Conservation (phyloP, 176 grass and related monocot species). For the Oryza punctata region DNA sequence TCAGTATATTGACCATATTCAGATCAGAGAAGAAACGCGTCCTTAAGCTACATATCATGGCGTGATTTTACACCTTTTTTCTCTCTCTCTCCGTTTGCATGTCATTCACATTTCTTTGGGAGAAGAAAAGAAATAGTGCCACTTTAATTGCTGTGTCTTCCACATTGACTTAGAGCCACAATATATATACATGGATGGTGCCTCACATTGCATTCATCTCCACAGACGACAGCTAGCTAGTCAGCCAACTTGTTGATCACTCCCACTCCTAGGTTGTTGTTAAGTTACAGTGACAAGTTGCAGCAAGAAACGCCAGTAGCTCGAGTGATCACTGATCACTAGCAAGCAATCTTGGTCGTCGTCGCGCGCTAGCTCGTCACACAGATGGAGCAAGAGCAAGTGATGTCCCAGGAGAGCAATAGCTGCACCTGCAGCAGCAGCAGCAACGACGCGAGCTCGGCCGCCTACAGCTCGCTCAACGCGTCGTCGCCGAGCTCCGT, state of each 20-base stretch:
- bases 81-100: not conserved
- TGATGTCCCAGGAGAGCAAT: constrained; percentile 13
- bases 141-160: not conserved
- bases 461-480: constrained; percentile 26
- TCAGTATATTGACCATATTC: constrained; percentile 4
- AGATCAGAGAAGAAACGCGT: constrained; percentile 35
- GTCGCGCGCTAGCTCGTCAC: not conserved
- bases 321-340: constrained; percentile 10
- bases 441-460: constrained; percentile 31
- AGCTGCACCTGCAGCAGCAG: constrained; percentile 21
- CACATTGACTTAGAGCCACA: constrained; percentile 33
- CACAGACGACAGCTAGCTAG: not conserved
- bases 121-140: not conserved
- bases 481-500: constrained; percentile 45
- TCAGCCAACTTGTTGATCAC: constrained; percentile 2
- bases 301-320: not conserved
- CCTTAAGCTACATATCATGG: not conserved
- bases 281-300: not conserved
- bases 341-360: not conserved
- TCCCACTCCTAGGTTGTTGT: not conserved
- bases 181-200: constrained; percentile 31
- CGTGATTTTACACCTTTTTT: not conserved
- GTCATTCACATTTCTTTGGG: constrained; percentile 48
- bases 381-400: constrained; percentile 37
- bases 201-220: constrained; percentile 17